Conservation (phyloP, 2,329 filamentous ascomycete species). For the Allantophomopsis cytisporea region DNA sequence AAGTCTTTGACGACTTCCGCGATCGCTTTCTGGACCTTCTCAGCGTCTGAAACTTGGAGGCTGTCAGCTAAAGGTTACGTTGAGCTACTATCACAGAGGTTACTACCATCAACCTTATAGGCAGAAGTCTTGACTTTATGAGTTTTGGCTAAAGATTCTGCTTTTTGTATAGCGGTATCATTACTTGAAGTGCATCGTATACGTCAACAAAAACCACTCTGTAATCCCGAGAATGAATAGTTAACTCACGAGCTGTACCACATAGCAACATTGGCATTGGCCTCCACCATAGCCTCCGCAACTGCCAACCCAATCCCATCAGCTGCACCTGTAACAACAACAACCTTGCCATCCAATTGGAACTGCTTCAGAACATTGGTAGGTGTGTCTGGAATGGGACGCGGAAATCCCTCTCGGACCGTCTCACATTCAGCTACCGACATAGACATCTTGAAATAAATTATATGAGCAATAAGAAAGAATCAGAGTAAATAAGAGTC, state of each 20-base stretch:
- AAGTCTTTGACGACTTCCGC: conserved; percentile 13
- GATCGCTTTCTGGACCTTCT: conserved; percentile 17
- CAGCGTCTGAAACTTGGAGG: conserved; percentile 20
- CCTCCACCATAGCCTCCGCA: conserved; percentile 26
- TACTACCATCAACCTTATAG: conserved; percentile 3
- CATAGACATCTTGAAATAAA: too few relatives aligned
- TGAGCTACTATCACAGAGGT: not conserved
- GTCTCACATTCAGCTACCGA: too few relatives aligned
- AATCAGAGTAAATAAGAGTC: too few relatives aligned
- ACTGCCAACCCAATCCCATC: conserved; percentile 27
- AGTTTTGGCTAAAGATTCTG: conserved; percentile 4
- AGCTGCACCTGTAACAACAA: conserved; percentile 27
- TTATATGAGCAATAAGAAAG: too few relatives aligned
- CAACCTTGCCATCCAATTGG: conserved; percentile 27
- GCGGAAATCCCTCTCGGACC: too few relatives aligned
- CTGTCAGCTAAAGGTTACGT: conserved; percentile 18
- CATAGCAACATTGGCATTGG: conserved; percentile 25
- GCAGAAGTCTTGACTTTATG: conserved; percentile 13
- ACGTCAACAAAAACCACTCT: too few relatives aligned
- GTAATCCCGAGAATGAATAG: too few relatives aligned
- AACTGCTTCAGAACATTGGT: conserved; percentile 13
- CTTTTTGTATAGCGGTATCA: too few relatives aligned
- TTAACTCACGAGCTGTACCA: conserved; percentile 12
- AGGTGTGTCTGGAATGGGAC: conserved; percentile 7
- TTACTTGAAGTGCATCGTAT: too few relatives aligned